Base-by-base conservation (phyloP, 371 early-diverging fungal species). In the Mucor circinelloides region DNA sequence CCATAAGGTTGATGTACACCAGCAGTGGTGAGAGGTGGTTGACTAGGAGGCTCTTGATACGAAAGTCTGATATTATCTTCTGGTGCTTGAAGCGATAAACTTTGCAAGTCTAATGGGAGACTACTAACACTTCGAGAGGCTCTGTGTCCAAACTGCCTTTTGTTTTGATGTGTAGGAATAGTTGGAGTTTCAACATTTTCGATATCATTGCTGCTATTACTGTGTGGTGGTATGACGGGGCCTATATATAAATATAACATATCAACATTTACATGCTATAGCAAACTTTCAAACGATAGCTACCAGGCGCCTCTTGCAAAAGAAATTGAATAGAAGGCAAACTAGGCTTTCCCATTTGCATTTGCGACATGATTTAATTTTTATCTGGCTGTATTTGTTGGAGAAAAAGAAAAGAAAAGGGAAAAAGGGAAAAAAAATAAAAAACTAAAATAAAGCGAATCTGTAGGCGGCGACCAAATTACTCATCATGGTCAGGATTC, bases 241-340 rank as follows among this genome's bases (percentile, higher is more conserved):
- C 36, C 58, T 36, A 38, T 19, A 17, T 38, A n/a, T n/a, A n/a
- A n/a, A n/a, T n/a, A 25, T 25, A 54, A n/a, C 5, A n/a, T 12
- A 50, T 50, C 50, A 25, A 9, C 13, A 12, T 46, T 46, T 17
- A n/a, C n/a, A n/a, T 23, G 10, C 23, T 10, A 25, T 12, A 21
- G 48, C 10, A 25, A 4, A 10, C 2, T 3, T 50, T 50, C 10
- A 25, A 21, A 50, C 10, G 19, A 50, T 27, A 9, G 17, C 55
- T 62, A 67, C 50, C 57, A 36, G 57, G 58, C 10, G 50, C 40
- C 65, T 76, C 69, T 50, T 71, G 68, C 57, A 76, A 60, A 12
- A 76, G 40, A 58, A 72, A 76, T n/a, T 76, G 67, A 40, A 76
- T 72, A n/a, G 76, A 76, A 58, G 72, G 73, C 48, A 76, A 63